Evolutionary conservation across 2,329 filamentous ascomycete genomes (phyloP).

Genomic region (Rutstroemia sp.): DNA sequence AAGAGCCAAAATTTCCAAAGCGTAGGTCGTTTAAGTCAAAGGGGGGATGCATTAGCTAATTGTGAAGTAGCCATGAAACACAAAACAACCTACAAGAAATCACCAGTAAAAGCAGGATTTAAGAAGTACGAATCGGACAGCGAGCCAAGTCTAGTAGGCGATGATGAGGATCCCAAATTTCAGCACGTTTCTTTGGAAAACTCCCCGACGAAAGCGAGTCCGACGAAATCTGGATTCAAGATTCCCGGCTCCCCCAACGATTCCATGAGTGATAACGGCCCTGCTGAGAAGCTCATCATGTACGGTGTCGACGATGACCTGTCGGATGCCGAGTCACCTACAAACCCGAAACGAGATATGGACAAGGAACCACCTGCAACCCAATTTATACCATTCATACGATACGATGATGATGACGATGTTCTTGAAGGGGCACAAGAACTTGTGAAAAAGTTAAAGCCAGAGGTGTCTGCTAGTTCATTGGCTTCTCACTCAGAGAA

Average conservation of each 20-base stretch:
- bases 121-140: neutral
- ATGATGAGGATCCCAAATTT: neutral
- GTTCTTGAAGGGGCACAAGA: neutral
- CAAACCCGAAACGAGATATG: neutral
- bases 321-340: neutral
- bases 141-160: neutral
- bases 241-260: neutral
- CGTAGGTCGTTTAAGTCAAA: neutral
- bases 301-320: neutral
- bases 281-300: neutral
- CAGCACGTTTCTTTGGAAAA: neutral
- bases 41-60: neutral
- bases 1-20: neutral
- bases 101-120: neutral
- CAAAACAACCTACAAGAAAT: neutral
- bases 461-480: neutral
- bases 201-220: neutral
- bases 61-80: neutral
- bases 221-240: neutral
- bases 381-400: neutral
- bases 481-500: neutral
- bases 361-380: neutral
- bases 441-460: neutral
- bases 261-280: neutral
- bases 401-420: conserved; percentile 3